phyloP scores from a whole-genome alignment of 75 land plant genomes.

The Cupressus sempervirens region DNA sequence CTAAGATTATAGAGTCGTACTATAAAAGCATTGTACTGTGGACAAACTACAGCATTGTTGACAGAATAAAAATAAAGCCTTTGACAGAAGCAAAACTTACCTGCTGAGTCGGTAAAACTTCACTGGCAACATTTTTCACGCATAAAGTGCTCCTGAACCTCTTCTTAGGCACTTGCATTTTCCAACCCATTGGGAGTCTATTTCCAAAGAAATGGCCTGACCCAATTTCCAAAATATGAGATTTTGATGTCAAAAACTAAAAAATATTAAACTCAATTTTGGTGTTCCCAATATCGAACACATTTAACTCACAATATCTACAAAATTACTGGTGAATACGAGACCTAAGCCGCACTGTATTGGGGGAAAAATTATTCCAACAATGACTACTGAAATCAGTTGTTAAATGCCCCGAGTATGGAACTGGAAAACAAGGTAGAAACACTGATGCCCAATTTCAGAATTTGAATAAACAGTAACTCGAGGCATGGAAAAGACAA shows the following conservation, averaged over 20 bases:
- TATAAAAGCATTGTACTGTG: not conserved
- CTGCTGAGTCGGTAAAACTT: constrained; percentile 35
- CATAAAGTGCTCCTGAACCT: constrained; percentile 22
- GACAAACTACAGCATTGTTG: not conserved
- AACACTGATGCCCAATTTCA: not conserved
- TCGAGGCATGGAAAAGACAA: not conserved
- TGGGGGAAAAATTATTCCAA: not conserved
- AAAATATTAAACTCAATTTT: not conserved
- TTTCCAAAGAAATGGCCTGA: constrained; percentile 14
- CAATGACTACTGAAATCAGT: not conserved
- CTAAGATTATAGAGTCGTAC: not conserved
- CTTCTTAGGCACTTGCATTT: constrained; percentile 21
- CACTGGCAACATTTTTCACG: constrained; percentile 49
- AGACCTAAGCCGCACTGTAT: not conserved
- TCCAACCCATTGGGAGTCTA: constrained; percentile 19
- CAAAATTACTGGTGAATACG: not conserved
- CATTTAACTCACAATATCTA: not conserved
- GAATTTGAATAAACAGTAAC: not conserved
- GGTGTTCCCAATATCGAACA: not conserved
- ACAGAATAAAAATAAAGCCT: not conserved
- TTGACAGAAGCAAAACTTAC: constrained; percentile 13
- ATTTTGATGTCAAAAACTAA: not conserved
- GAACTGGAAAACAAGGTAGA: not conserved
- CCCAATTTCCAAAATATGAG: not conserved
- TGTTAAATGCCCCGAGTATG: not conserved